Base-by-base conservation (phyloP, 257 asterid genomes). In the Euphrasia confusa region DNA sequence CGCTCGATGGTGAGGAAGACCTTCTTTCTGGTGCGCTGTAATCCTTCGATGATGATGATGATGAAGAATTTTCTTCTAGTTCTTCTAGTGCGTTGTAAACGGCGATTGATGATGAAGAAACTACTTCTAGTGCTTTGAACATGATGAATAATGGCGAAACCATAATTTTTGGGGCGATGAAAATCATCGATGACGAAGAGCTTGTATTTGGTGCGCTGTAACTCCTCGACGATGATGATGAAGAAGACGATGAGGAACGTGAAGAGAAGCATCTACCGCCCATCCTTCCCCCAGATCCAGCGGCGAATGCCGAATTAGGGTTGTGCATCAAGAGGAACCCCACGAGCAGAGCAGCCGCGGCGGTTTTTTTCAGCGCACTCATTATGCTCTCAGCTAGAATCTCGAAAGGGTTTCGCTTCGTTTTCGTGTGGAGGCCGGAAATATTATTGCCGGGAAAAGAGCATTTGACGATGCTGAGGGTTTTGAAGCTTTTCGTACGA, bases 231-330 rank as follows among this genome's bases (percentile, higher is more conserved):
- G 33, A 0, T 21, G 33, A 30, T 30, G 33, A 30, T 30, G 33
- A 30, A 30, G 33, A 30, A 7, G 77, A 67, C 24, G 77, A 58
- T 0, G 91, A 75, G 15, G 78, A 54, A 58, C 76, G 57, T 9
- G 95, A 82, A 11, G 93, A 89, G 71, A 89, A 92, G 21, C 94
- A 78, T 18, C 61, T 73, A 7, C 97, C 98, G 15, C 98, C 98
- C 61, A 88, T 60, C 53, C 98, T 79, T 10, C 98, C 98, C 3
- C 97, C 99, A 2, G 99, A 89, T 10, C 49, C 49, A 40, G 96
- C 97, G 2, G 96, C 95, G 70, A 89, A 28, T 45, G 95, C 97
- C 5, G 82, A 74, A 60, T 63, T 78, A 1, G 96, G 90, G 66
- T 86, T 83, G 56, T 66, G 73, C 81, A 80, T 70, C 69, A 89